Evolutionary conservation across 805 yeast genomes (phyloP).

Genomic region (Danielozyma ontarioensis): DNA sequence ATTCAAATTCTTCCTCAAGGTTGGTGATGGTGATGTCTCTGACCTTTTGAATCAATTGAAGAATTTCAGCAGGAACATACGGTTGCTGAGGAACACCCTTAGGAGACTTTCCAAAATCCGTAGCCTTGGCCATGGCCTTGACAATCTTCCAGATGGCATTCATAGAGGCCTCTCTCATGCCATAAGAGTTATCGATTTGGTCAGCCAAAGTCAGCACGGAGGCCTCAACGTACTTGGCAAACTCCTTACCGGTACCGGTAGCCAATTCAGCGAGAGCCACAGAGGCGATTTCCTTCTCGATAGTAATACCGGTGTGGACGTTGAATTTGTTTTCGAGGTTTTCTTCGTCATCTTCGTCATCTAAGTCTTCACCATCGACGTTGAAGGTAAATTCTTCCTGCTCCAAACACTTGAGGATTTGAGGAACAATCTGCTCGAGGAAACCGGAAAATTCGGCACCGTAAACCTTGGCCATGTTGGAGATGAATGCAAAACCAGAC

Average conservation of each 20-base stretch:
- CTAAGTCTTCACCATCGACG: slow-evolving; percentile 44
- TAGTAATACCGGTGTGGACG: slow-evolving; percentile 91
- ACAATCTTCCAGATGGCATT: slow-evolving; percentile 78
- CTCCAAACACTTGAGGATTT: slow-evolving; percentile 73
- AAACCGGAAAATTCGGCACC: slow-evolving; percentile 86
- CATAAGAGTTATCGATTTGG: slow-evolving; percentile 82
- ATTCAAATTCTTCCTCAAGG: slow-evolving; percentile 77
- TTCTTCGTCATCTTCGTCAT: slow-evolving; percentile 53
- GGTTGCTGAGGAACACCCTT: slow-evolving; percentile 59
- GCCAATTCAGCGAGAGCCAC: slow-evolving; percentile 88
- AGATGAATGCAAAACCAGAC: slow-evolving; percentile 88
- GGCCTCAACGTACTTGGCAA: slow-evolving; percentile 71
- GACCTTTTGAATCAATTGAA: slow-evolving; percentile 58
- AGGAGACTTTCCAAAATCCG: slow-evolving; percentile 47
- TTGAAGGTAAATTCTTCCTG: slow-evolving; percentile 80
- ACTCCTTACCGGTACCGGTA: slow-evolving; percentile 74
- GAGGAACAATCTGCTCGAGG: slow-evolving; percentile 77
- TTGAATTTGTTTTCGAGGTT: slow-evolving; percentile 68
- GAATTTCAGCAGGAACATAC: slow-evolving; percentile 53
- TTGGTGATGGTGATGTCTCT: slow-evolving; percentile 59
- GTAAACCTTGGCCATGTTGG: slow-evolving; percentile 92
- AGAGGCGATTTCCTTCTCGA: slow-evolving; percentile 93
- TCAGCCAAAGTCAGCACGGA: slow-evolving; percentile 59
- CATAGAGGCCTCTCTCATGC: slow-evolving; percentile 85
- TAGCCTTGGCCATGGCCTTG: slow-evolving; percentile 58